phyloP scores from a whole-genome alignment of 2,329 filamentous ascomycete genomes.

The Grosmannia clavigera region DNA sequence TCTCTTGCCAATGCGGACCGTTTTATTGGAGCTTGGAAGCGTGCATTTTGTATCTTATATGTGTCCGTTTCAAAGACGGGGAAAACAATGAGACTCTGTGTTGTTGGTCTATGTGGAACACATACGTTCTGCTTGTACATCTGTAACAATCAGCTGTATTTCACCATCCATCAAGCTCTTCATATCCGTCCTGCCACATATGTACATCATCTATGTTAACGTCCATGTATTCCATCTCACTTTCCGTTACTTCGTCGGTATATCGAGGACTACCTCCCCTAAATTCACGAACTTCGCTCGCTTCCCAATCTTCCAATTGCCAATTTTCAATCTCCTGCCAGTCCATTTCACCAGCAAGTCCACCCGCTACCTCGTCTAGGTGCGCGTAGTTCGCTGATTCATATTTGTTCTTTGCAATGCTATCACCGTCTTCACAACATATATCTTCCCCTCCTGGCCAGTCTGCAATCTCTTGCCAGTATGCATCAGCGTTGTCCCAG shows the following conservation, averaged over 20 bases:
- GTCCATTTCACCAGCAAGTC: not conserved
- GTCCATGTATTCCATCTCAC: constrained; percentile 1
- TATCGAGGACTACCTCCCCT: not conserved
- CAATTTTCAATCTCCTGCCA: constrained; percentile 4
- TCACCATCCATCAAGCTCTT: not conserved
- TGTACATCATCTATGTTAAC: not conserved
- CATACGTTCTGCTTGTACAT: not conserved
- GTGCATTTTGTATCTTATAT: not conserved
- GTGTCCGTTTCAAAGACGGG: not conserved
- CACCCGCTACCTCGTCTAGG: not conserved
- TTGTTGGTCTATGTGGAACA: not conserved
- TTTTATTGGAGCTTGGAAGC: not conserved
- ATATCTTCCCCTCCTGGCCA: not conserved
- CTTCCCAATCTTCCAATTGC: constrained; percentile 6
- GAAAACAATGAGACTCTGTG: too few species aligned
- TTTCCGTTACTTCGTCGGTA: not conserved
- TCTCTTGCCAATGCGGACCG: not conserved
- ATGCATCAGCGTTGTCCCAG: not conserved
- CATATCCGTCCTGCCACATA: not conserved
- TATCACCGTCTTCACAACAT: not conserved
- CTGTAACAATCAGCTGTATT: not conserved
- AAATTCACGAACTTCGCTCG: not conserved
- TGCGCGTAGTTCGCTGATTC: not conserved
- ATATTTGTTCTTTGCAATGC: not conserved
- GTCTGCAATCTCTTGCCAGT: constrained; percentile 8